Percentiles rank a stretch among this genome's conserved stretches.
Conservation (phyloP, 1,284 basidiomycete genomes). For the Irpex sp. region DNA sequence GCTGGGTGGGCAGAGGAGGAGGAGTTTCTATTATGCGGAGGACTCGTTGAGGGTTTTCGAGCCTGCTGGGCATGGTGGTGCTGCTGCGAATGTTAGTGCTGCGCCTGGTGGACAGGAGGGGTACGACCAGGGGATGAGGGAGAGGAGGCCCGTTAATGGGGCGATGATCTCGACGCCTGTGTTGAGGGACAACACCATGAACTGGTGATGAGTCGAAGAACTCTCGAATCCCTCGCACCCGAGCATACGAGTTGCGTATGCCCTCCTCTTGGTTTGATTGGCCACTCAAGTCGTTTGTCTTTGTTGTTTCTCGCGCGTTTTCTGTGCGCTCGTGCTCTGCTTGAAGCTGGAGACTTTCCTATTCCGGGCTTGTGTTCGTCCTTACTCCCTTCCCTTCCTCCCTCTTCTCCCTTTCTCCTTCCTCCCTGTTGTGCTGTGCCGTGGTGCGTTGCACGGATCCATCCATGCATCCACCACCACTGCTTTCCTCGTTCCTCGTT, state of each 20-base stretch:
- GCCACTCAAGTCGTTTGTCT: not conserved
- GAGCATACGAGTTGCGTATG: not conserved
- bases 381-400: too few relatives aligned
- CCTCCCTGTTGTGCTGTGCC: not conserved
- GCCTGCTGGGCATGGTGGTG: not conserved
- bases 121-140: constrained; percentile 23
- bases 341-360: not conserved
- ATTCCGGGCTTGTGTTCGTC: not conserved
- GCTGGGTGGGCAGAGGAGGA: constrained; percentile 62
- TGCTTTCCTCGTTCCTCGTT: too few relatives aligned
- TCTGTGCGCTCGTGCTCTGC: not conserved
- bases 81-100: constrained; percentile 13
- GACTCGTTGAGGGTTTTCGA: constrained; percentile 63
- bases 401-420: not conserved
- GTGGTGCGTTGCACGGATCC: too few relatives aligned
- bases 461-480: too few relatives aligned
- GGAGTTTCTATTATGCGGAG: constrained; percentile 82
- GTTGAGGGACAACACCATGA: constrained; percentile 30
- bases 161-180: constrained; percentile 27
- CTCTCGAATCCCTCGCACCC: too few relatives aligned
- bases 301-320: not conserved
- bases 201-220: constrained; percentile 19
- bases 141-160: constrained; percentile 24
- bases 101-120: constrained; percentile 13
- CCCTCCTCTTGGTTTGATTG: not conserved